A percentile compares a stretch with the other conserved stretches of the same genome.
phyloP scores from a whole-genome alignment of 768 basidiomycete species.

The Xerocomellus amylosporus region DNA sequence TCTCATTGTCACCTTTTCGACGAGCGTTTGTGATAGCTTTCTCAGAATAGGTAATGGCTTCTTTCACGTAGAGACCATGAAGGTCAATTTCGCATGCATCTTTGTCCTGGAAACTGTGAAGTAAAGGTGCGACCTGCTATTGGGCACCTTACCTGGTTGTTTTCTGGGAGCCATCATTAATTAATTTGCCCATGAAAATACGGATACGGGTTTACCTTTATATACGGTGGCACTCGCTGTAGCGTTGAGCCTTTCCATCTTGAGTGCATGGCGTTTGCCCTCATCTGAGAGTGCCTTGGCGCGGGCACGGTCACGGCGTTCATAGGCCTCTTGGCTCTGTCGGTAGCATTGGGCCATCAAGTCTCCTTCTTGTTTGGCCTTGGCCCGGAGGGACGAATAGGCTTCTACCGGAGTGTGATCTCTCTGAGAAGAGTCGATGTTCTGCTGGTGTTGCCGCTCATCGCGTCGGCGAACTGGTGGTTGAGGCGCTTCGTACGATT shows the following conservation, averaged over 20 bases:
- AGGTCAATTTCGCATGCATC: slow-evolving; percentile 76
- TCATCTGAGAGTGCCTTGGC: slow-evolving; percentile 80
- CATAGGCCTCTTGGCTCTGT: slow-evolving; percentile 72
- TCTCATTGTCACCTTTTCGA: slow-evolving; percentile 52
- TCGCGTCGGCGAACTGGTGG: slow-evolving; percentile 4
- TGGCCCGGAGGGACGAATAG: slow-evolving; percentile 64
- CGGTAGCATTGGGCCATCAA: slow-evolving; percentile 64
- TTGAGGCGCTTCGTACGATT: not conserved
- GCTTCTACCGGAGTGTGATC: slow-evolving; percentile 18
- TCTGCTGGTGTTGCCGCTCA: slow-evolving; percentile 4
- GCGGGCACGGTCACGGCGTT: slow-evolving; percentile 61
- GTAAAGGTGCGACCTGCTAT: not conserved
- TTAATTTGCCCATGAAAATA: not conserved
- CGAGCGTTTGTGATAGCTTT: slow-evolving; percentile 64
- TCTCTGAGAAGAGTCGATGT: not conserved
- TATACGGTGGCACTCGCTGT: slow-evolving; percentile 88
- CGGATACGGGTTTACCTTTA: slow-evolving; percentile 38
- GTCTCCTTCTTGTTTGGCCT: slow-evolving; percentile 77
- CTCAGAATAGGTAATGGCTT: slow-evolving; percentile 77
- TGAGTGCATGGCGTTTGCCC: slow-evolving; percentile 71
- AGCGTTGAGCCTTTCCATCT: slow-evolving; percentile 74
- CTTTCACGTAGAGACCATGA: slow-evolving; percentile 90
- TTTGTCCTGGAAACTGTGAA: slow-evolving; percentile 45
- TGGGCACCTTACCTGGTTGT: slow-evolving; percentile 54
- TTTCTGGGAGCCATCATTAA: slow-evolving; percentile 44